Percentiles rank a stretch among this genome's conserved stretches.
Evolutionary conservation across 768 basidiomycete genomes (phyloP).

Genomic region (Naganishia vaughanmartiniae): DNA sequence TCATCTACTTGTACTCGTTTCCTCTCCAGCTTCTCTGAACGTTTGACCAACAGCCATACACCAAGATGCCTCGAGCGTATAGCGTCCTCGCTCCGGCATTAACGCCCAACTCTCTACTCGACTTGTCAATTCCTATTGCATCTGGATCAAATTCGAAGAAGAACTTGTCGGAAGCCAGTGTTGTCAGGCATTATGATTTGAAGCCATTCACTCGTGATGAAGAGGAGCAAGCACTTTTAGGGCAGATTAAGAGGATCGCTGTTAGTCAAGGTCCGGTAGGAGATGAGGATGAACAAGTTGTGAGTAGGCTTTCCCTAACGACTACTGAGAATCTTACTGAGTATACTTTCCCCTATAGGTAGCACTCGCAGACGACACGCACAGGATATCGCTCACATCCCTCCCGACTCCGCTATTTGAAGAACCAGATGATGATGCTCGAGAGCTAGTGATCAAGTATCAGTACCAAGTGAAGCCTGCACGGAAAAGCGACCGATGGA

Average conservation of each 20-base stretch:
- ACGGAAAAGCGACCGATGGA: conserved; percentile 39
- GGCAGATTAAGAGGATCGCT: conserved; percentile 40
- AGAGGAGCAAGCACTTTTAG: conserved; percentile 30
- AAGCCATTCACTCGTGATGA: conserved; percentile 35
- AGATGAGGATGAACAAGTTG: conserved; percentile 29
- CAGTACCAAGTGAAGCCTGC: conserved; percentile 38
- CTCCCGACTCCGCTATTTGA: conserved; percentile 23
- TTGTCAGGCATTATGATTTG: conserved; percentile 41
- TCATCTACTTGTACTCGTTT: too few species aligned
- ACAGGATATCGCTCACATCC: conserved; percentile 24
- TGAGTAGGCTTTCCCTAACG: background rate
- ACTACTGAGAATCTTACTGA: background rate
- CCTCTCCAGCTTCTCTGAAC: too few species aligned
- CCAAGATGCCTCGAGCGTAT: conserved; percentile 36
- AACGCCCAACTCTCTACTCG: conserved; percentile 44
- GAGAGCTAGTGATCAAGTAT: conserved; percentile 31
- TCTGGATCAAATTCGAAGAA: conserved; percentile 14
- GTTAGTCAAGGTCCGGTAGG: conserved; percentile 10
- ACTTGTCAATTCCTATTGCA: conserved; percentile 30
- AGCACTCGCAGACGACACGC: conserved; percentile 30
- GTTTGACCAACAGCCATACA: background rate
- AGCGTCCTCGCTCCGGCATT: conserved; percentile 46
- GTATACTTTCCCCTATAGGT: conserved; percentile 2
- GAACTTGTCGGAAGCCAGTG: conserved; percentile 31
- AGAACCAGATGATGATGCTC: conserved; percentile 30